Evolutionary conservation across 2,329 filamentous ascomycete genomes (phyloP), one percentile per base, ranked within the genome.

Genomic region (Uncinocarpus reesii): DNA sequence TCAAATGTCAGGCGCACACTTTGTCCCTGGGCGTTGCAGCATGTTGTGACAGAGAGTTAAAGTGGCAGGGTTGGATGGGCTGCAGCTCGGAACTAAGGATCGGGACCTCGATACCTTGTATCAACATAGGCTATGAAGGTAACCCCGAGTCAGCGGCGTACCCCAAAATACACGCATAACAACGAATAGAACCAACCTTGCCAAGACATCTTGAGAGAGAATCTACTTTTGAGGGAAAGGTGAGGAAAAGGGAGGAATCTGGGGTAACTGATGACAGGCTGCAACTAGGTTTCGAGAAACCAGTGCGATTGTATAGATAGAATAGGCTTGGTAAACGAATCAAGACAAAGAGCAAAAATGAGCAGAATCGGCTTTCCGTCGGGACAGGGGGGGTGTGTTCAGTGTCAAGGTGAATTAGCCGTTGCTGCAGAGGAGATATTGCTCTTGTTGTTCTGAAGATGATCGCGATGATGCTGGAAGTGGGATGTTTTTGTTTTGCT

Each of bases 81-180:
- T 37, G 47, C 35, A 13, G 18, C 35, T 5, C 47, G 50, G 45
- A 47, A 45, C 53, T 40, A 23, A 7, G 13, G 18, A n/a, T 36
- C 31, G 48, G 23, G 50, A 42, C 43, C 44, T 46, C 48, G 34
- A 34, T 77, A 80, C 78, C 77, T 80, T 54, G 71, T 67, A 65
- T 80, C 77, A 65, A 80, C 73, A 64, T 81, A 81, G 67, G 72
- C 78, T 78, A 56, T 52, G 31, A 29, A 29, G 37, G 36, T 40
- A 21, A 45, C 44, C 42, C 40, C 31, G 23, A 24, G 51, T 57
- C 47, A 60, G 55, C 42, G 16, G 41, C 20, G n/a, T 10, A 46
- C 40, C 49, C 40, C 37, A 36, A 18, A 11, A 28, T 40, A 42
- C 42, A 21, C 1, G 29, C 38, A 11, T 16, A 34, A 28, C 29